Conservation (phyloP, 768 basidiomycete species). For the Mycena latifolia region DNA sequence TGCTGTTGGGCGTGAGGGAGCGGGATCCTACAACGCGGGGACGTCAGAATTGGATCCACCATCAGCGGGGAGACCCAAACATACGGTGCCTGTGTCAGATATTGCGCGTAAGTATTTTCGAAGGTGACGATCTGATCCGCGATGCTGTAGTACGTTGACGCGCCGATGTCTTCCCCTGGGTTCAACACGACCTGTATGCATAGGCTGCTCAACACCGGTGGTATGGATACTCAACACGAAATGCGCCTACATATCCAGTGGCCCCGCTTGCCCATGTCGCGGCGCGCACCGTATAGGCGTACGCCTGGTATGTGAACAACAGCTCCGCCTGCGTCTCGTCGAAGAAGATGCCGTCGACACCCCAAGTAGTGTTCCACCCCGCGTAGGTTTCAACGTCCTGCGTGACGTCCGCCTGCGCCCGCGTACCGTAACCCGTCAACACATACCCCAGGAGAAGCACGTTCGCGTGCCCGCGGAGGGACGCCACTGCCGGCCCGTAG, state of each 20-base stretch:
- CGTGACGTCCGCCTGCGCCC: slow-evolving; percentile 6
- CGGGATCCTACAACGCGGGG: no score
- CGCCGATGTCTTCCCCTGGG: slow-evolving; percentile 19
- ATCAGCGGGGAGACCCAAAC: no score
- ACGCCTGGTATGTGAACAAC: slow-evolving; percentile 9
- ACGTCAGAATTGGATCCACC: no score
- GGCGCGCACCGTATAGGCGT: slow-evolving; percentile 4
- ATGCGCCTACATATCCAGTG: slow-evolving; percentile 23
- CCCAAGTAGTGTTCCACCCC: slow-evolving; percentile 4
- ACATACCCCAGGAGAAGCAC: slow-evolving; percentile 28
- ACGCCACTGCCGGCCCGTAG: slow-evolving; percentile 15
- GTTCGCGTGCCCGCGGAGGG: slow-evolving; percentile 15
- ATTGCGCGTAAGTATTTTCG: slow-evolving; percentile 19
- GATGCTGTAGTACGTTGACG: slow-evolving; percentile 17
- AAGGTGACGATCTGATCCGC: slow-evolving; percentile 27
- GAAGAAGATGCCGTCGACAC: slow-evolving; percentile 25
- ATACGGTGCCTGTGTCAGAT: slow-evolving; percentile 20
- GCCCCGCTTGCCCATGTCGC: slow-evolving; percentile 6
- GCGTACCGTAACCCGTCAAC: slow-evolving; percentile 7
- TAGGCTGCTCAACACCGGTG: no score
- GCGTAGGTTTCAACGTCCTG: slow-evolving; percentile 23
- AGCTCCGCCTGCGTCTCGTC: slow-evolving; percentile 22
- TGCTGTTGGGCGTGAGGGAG: no score
- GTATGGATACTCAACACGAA: no score
- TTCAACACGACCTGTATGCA: slow-evolving; percentile 22